Conservation (phyloP, 2,329 filamentous ascomycete genomes). For the Hypoxylon sp. region DNA sequence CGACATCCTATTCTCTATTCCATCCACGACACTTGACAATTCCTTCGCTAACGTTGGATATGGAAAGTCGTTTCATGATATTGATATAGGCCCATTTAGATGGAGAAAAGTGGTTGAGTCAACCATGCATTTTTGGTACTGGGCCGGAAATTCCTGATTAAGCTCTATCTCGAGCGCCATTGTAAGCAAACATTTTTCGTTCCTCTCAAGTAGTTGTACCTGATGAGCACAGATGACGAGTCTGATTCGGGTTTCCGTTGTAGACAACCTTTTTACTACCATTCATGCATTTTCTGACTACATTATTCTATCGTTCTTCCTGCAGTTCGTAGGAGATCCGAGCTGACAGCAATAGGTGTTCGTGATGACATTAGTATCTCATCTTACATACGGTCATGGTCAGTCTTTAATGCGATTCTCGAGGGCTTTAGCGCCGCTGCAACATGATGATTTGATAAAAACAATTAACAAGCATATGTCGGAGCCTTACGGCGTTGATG, state of each 20-base stretch:
- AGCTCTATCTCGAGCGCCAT: constrained; percentile 14
- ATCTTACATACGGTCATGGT: constrained; percentile 1
- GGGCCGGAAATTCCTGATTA: not conserved
- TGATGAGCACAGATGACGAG: constrained; percentile 72
- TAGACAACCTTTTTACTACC: constrained; percentile 68
- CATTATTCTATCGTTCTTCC: not conserved
- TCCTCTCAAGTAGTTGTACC: constrained; percentile 50
- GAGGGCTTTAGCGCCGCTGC: constrained; percentile 38
- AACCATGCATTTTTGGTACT: not conserved
- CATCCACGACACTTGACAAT: not conserved
- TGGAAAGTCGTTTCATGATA: constrained; percentile 2
- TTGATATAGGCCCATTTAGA: not conserved
- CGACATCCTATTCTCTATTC: constrained; percentile 29
- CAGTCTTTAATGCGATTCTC: constrained; percentile 32
- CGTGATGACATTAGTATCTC: not conserved
- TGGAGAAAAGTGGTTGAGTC: not conserved
- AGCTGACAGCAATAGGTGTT: constrained; percentile 30
- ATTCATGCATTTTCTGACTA: constrained; percentile 65
- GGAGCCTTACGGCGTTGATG: constrained; percentile 72
- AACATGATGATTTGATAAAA: constrained; percentile 85
- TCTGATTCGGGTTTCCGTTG: constrained; percentile 73
- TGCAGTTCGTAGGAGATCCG: not conserved
- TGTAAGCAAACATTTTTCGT: constrained; percentile 31
- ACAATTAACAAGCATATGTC: constrained; percentile 98
- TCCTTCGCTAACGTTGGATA: constrained; percentile 23